phyloP scores from a whole-genome alignment of 2,329 filamentous ascomycete species.

The Claviceps maximensis region DNA sequence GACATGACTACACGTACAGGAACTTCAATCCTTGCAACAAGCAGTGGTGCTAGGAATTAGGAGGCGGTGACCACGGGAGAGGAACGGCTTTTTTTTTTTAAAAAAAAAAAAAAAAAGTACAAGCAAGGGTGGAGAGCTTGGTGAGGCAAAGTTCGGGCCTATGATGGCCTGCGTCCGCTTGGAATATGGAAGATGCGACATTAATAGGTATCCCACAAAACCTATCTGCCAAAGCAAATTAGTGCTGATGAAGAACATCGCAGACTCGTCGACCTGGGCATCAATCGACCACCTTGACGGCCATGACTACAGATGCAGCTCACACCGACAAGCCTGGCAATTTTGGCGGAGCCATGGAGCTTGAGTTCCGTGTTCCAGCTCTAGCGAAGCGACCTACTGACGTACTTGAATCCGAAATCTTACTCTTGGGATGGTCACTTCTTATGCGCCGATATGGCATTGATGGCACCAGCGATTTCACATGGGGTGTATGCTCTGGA shows the following conservation, averaged over 20 bases:
- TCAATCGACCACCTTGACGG: neutral
- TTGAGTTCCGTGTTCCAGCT: neutral
- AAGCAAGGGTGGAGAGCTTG: neutral
- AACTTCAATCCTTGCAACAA: neutral
- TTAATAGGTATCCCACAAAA: neutral
- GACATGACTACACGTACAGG: neutral
- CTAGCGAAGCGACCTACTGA: neutral
- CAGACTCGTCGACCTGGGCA: neutral
- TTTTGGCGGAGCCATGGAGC: neutral
- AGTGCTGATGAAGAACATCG: neutral
- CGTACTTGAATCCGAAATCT: neutral
- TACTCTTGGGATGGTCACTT: slow-evolving; percentile 2
- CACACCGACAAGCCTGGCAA: neutral
- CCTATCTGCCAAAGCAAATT: neutral
- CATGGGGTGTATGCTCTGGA: neutral
- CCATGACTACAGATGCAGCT: neutral
- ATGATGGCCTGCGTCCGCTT: neutral
- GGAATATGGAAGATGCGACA: neutral
- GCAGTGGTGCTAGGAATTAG: neutral
- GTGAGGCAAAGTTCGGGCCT: neutral
- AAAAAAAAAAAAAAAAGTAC: neutral
- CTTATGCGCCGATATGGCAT: neutral
- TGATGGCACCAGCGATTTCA: neutral
- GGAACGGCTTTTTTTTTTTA: no score
- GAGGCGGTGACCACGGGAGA: neutral